Percentiles rank a stretch among this genome's conserved stretches.
Evolutionary conservation across 176 grass and related monocot species (phyloP).

Genomic region (Chloris gayana): DNA sequence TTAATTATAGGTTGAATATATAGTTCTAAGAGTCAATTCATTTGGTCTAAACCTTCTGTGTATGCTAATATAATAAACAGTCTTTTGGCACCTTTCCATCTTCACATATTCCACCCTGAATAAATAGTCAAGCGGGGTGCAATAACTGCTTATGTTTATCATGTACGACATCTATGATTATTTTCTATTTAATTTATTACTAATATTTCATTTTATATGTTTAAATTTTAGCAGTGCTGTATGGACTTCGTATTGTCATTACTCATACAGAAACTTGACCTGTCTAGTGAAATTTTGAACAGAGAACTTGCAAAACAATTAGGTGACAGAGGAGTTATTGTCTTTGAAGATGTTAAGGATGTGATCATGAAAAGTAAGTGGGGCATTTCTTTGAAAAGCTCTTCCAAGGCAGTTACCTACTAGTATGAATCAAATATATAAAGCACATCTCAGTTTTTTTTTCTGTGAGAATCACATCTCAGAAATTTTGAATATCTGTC

Average conservation of each 20-base stretch:
- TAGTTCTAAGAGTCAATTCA: background rate
- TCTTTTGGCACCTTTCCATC: background rate
- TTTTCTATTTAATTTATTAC: background rate
- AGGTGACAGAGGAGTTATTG: slow-evolving; percentile 68
- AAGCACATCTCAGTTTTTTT: background rate
- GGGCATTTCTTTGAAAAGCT: background rate
- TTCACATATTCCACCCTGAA: background rate
- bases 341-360: slow-evolving; percentile 77
- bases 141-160: background rate
- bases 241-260: background rate
- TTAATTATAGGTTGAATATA: background rate
- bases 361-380: slow-evolving; percentile 87
- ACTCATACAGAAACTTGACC: background rate
- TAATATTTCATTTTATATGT: background rate
- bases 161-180: background rate
- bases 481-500: background rate
- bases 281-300: slow-evolving; percentile 26
- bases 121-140: background rate
- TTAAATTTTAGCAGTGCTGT: background rate
- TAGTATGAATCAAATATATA: background rate
- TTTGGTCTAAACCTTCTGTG: background rate
- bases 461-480: background rate
- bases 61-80: background rate
- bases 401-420: background rate
- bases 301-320: slow-evolving; percentile 87